Evolutionary conservation across 768 basidiomycete genomes (phyloP).

Genomic region (Floccularia luteovirens): DNA sequence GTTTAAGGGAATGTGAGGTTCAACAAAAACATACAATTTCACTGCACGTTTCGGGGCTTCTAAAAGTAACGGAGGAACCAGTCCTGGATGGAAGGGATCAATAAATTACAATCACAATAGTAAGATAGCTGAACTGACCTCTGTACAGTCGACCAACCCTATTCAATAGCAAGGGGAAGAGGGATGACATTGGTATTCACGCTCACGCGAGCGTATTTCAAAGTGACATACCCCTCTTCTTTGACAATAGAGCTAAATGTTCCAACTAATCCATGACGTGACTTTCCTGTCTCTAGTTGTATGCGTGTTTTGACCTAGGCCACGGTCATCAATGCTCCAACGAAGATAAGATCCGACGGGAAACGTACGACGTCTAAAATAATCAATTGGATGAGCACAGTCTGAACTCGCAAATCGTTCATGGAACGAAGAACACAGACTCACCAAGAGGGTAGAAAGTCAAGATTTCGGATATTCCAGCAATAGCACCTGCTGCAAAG

Average conservation of each 20-base stretch:
- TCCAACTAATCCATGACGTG: slow-evolving; percentile 68
- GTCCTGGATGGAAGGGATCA: slow-evolving; percentile 40
- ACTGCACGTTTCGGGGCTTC: slow-evolving; percentile 98
- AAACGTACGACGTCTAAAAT: slow-evolving; percentile 74
- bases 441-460: slow-evolving; percentile 88
- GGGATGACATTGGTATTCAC: slow-evolving; percentile 4
- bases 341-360: no score
- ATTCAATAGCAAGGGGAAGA: no score
- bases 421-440: slow-evolving; percentile 13
- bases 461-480: slow-evolving; percentile 79
- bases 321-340: no score
- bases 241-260: slow-evolving; percentile 78
- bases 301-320: slow-evolving; percentile 95
- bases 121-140: slow-evolving; percentile 33
- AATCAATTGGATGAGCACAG: neutral
- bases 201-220: slow-evolving; percentile 9
- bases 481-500: slow-evolving; percentile 94
- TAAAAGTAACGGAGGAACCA: slow-evolving; percentile 90
- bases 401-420: no score
- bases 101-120: slow-evolving; percentile 3
- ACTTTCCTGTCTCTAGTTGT: slow-evolving; percentile 89
- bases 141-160: slow-evolving; percentile 84
- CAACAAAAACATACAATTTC: slow-evolving; percentile 60
- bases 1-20: neutral
- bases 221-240: slow-evolving; percentile 73